A percentile compares a stretch with the other conserved stretches of the same genome.
Conservation (phyloP, 2,329 filamentous ascomycete genomes). For the Ilyonectria sp. region DNA sequence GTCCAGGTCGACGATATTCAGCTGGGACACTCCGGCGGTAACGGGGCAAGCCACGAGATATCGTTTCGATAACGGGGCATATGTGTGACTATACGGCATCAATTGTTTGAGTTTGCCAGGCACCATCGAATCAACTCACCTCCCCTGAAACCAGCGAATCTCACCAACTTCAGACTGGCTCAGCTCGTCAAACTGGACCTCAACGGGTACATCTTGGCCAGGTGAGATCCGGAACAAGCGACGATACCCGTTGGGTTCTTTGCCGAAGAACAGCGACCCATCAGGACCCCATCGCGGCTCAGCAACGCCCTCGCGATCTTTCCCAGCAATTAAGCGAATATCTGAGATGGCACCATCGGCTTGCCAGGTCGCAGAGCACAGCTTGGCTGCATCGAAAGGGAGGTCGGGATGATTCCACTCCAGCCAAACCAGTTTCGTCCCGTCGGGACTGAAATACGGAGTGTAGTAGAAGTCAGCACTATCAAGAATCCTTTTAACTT, state of each 20-base stretch:
- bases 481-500: conserved; percentile 56
- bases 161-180: conserved; percentile 59
- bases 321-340: conserved; percentile 58
- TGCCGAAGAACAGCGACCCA: conserved; percentile 63
- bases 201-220: conserved; percentile 43
- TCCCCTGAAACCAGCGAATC: conserved; percentile 50
- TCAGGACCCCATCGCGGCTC: conserved; percentile 68
- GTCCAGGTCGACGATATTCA: conserved; percentile 58
- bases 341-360: conserved; percentile 51
- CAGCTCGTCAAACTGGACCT: conserved; percentile 55
- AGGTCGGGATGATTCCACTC: conserved; percentile 70
- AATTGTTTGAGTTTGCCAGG: conserved; percentile 2
- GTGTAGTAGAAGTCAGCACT: conserved; percentile 69
- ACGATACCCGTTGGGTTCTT: conserved; percentile 63
- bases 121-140: conserved; percentile 42
- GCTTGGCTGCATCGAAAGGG: conserved; percentile 63
- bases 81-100: conserved; percentile 54
- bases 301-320: conserved; percentile 58
- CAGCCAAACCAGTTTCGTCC: conserved; percentile 64
- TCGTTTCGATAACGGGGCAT: conserved; percentile 54
- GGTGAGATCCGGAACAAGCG: conserved; percentile 61
- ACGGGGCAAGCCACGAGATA: conserved; percentile 54
- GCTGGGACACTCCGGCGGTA: conserved; percentile 51
- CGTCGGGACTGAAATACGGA: conserved; percentile 64
- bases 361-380: conserved; percentile 61